These are phyloP conservation scores for Quercus parvula DNA, from an alignment of 306 rosid genomes.

Conservation along the genomic window DNA sequence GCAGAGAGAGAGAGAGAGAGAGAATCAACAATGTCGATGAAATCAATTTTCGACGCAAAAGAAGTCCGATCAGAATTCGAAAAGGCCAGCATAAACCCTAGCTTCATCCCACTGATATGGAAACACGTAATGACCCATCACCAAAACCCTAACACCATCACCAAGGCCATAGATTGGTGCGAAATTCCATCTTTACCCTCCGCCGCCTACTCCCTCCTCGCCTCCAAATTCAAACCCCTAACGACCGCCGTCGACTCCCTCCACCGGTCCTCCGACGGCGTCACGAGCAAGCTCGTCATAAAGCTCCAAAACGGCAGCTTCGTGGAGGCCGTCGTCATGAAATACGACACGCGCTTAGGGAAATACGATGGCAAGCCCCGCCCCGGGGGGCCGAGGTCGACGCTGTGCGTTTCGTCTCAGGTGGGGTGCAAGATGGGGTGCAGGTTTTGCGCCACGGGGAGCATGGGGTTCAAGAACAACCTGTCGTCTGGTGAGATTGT, in stretches of 20 bases:
- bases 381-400: constrained; percentile 73
- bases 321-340: constrained; percentile 91
- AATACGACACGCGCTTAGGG: constrained; percentile 76
- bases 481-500: constrained; percentile 77
- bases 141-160: not conserved
- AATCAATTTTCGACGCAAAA: constrained; percentile 81
- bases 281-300: constrained; percentile 86
- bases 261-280: constrained; percentile 63
- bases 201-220: constrained; percentile 57
- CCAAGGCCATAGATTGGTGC: constrained; percentile 28
- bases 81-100: constrained; percentile 42
- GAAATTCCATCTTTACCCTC: constrained; percentile 68
- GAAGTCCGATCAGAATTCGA: constrained; percentile 51
- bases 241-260: constrained; percentile 78
- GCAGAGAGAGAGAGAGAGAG: not conserved
- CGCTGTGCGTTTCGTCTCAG: constrained; percentile 92
- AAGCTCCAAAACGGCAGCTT: constrained; percentile 73
- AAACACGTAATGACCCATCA: constrained; percentile 36
- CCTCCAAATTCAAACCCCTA: constrained; percentile 62
- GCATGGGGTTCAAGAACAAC: constrained; percentile 89
- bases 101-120: constrained; percentile 68
- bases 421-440: constrained; percentile 99
- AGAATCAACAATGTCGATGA: constrained; percentile 39
- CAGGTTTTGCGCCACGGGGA: constrained; percentile 95
- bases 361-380: constrained; percentile 79